phyloP scores from a whole-genome alignment of 805 yeast genomes.

The Cyberlindnera xishuangbannaensis region DNA sequence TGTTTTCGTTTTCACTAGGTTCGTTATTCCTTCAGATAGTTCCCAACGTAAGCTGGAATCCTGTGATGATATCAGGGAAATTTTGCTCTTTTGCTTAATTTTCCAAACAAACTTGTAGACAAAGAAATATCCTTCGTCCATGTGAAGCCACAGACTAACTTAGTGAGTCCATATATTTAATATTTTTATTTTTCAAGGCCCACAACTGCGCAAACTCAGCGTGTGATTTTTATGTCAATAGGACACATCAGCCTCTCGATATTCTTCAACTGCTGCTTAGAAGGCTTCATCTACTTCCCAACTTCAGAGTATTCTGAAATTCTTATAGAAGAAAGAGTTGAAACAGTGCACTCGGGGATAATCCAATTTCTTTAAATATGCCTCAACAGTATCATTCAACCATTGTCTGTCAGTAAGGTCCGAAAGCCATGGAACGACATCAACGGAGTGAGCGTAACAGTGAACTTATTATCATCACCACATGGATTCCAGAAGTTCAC shows the following conservation, averaged over 20 bases:
- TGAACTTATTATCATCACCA: constrained; percentile 23
- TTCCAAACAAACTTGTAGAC: too few relatives aligned
- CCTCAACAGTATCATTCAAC: constrained; percentile 90
- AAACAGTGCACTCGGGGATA: constrained; percentile 51
- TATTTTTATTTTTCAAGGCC: constrained; percentile 53
- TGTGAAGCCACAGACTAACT: too few relatives aligned
- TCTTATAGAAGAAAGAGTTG: constrained; percentile 84
- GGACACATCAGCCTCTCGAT: constrained; percentile 73
- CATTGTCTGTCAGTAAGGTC: constrained; percentile 70
- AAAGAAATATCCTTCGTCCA: too few relatives aligned
- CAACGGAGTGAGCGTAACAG: constrained; percentile 43
- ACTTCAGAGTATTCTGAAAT: constrained; percentile 81
- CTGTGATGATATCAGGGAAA: too few relatives aligned
- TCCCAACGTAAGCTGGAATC: too few relatives aligned
- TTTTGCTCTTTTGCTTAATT: too few relatives aligned
- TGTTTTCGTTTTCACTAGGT: too few relatives aligned
- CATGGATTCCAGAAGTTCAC: constrained; percentile 23
- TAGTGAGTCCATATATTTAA: constrained; percentile 79
- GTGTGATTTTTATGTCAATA: constrained; percentile 74
- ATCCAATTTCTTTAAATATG: constrained; percentile 46
- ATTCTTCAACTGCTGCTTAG: constrained; percentile 57
- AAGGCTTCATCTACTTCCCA: constrained; percentile 75
- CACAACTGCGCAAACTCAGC: constrained; percentile 87
- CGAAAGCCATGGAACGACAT: constrained; percentile 59
- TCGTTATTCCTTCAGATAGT: too few relatives aligned